Percentiles rank a stretch among this genome's conserved stretches.
Conservation (phyloP, 1,284 basidiomycete genomes). For the Tetrapyrgos nigripes region DNA sequence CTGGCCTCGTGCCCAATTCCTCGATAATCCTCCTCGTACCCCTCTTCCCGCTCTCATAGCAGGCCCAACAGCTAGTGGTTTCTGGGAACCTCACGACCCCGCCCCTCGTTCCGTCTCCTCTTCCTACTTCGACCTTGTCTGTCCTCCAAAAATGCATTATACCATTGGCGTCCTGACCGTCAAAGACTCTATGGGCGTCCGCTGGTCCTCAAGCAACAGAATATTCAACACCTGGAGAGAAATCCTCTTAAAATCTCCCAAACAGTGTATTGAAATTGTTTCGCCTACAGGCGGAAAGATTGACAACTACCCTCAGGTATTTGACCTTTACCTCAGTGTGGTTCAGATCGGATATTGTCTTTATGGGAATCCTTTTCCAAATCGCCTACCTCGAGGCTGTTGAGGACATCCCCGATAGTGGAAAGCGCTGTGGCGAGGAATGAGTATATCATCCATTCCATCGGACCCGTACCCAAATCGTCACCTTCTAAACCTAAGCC, state of each 20-base stretch:
- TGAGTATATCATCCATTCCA: slow-evolving; percentile 43
- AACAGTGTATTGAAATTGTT: slow-evolving; percentile 54
- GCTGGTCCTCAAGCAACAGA: slow-evolving; percentile 18
- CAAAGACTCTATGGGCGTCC: too few relatives aligned
- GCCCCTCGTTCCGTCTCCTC: slow-evolving; percentile 44
- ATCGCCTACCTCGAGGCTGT: slow-evolving; percentile 46
- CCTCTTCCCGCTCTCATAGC: slow-evolving; percentile 43
- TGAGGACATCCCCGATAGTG: slow-evolving; percentile 46
- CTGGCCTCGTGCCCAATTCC: slow-evolving; percentile 32
- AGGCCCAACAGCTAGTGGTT: slow-evolving; percentile 44
- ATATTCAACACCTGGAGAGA: slow-evolving; percentile 47
- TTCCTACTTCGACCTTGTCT: slow-evolving; percentile 42
- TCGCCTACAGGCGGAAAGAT: slow-evolving; percentile 35
- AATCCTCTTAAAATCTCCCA: slow-evolving; percentile 42
- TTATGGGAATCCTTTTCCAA: slow-evolving; percentile 47
- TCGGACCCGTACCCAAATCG: too few relatives aligned
- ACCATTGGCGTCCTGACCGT: slow-evolving; percentile 34
- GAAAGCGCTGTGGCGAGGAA: slow-evolving; percentile 47
- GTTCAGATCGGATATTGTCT: slow-evolving; percentile 37
- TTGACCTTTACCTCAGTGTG: slow-evolving; percentile 51
- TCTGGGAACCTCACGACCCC: slow-evolving; percentile 38
- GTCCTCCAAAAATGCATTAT: slow-evolving; percentile 34
- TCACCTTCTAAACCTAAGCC: too few relatives aligned
- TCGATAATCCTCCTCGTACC: slow-evolving; percentile 32
- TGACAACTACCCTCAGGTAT: slow-evolving; percentile 49